Evolutionary conservation across 1,284 basidiomycete species (phyloP).

Genomic region (Heterobasidion occidentale): DNA sequence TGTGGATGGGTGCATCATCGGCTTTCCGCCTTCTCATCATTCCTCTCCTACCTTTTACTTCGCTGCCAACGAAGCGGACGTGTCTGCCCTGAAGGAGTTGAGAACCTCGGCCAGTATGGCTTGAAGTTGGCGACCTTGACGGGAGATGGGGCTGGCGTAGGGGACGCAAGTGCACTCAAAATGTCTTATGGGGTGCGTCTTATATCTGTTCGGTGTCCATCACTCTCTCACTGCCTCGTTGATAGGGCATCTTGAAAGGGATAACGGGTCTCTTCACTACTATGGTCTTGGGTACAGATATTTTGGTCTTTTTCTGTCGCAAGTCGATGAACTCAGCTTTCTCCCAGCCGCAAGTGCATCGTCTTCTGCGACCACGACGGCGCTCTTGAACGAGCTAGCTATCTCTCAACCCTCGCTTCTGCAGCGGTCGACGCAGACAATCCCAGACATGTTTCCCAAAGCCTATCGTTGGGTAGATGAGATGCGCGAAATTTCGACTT

Average conservation of each 20-base stretch:
- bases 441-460: conserved; percentile 47
- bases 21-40: conserved; percentile 38
- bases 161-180: conserved; percentile 55
- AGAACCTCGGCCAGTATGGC: conserved; percentile 31
- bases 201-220: not conserved
- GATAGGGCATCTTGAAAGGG: conserved; percentile 47
- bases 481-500: conserved; percentile 52
- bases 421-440: conserved; percentile 26
- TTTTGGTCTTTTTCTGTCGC: too few species aligned
- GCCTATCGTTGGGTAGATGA: conserved; percentile 54
- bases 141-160: conserved; percentile 40
- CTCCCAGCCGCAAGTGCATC: conserved; percentile 41
- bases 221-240: not conserved
- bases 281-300: conserved; percentile 42
- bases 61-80: conserved; percentile 38
- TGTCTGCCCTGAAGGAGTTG: conserved; percentile 33
- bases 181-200: conserved; percentile 53
- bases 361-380: conserved; percentile 50
- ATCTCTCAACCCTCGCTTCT: conserved; percentile 40
- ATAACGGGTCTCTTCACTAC: conserved; percentile 44
- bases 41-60: conserved; percentile 52
- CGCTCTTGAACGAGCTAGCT: conserved; percentile 39
- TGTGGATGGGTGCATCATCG: conserved; percentile 53
- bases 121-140: conserved; percentile 36
- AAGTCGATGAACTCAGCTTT: too few species aligned